A percentile compares a stretch with the other conserved stretches of the same genome.
Conservation (phyloP, 495 filamentous ascomycete genomes). For the Umbilicaria muhlenbergii region DNA sequence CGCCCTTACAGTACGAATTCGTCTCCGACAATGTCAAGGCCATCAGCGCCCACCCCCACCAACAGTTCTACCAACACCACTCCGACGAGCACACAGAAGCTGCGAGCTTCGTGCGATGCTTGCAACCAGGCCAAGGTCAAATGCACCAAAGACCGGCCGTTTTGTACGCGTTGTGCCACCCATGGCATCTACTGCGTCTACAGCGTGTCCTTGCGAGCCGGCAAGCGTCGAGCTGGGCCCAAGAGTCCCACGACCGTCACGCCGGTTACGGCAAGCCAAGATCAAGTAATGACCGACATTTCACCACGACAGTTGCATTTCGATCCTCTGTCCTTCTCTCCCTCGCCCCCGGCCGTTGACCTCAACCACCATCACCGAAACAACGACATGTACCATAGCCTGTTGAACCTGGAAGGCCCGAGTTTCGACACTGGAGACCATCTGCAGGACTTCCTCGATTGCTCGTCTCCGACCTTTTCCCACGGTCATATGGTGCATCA, state of each 20-base stretch:
- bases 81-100: neutral
- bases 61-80: too few relatives aligned
- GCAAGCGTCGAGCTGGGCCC: slow-evolving; percentile 2
- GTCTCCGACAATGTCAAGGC: too few relatives aligned
- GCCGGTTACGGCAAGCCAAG: neutral
- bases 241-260: neutral
- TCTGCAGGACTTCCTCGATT: too few relatives aligned
- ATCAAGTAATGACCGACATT: neutral
- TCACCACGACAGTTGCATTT: neutral
- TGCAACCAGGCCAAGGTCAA: slow-evolving; percentile 6
- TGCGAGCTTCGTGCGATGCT: slow-evolving; percentile 3
- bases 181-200: slow-evolving; percentile 4
- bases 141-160: slow-evolving; percentile 4
- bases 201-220: slow-evolving; percentile 4
- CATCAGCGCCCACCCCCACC: too few relatives aligned
- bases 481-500: too few relatives aligned
- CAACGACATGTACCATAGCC: neutral
- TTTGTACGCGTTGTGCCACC: slow-evolving; percentile 1
- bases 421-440: too few relatives aligned
- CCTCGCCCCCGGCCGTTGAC: neutral
- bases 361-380: slow-evolving; percentile 1
- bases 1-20: too few relatives aligned
- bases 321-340: neutral
- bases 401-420: neutral
- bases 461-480: too few relatives aligned